A percentile compares a stretch with the other conserved stretches of the same genome.
phyloP scores from a whole-genome alignment of 2,329 filamentous ascomycete species.

The Claviceps cyperi region DNA sequence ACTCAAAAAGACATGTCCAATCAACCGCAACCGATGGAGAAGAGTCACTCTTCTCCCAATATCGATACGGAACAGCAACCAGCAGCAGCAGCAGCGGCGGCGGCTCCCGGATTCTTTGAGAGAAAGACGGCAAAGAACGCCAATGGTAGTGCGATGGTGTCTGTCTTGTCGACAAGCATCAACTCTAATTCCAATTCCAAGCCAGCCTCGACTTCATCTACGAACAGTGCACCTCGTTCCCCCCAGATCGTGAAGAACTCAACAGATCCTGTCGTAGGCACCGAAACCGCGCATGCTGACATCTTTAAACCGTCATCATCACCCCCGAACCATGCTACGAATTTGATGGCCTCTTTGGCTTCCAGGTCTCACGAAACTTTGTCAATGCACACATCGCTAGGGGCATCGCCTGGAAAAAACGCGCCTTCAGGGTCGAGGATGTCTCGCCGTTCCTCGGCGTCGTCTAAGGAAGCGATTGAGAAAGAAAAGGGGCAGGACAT shows the following conservation, averaged over 20 bases:
- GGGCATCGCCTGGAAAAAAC: conserved; percentile 15
- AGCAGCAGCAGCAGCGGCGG: conserved; percentile 16
- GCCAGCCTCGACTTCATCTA: conserved; percentile 14
- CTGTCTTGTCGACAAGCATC: conserved; percentile 32
- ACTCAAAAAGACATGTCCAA: conserved; percentile 20
- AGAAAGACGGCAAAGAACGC: conserved; percentile 29
- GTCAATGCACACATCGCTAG: conserved; percentile 29
- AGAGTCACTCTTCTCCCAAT: conserved; percentile 36
- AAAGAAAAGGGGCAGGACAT: conserved; percentile 25
- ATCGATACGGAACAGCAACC: conserved; percentile 23
- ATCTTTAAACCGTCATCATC: conserved; percentile 42
- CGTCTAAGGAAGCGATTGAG: conserved; percentile 29
- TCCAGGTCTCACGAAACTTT: conserved; percentile 43
- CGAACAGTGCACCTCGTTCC: conserved; percentile 18
- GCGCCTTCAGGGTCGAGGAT: conserved; percentile 23
- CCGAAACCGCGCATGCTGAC: conserved; percentile 53
- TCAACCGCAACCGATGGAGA: conserved; percentile 35
- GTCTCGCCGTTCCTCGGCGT: conserved; percentile 35
- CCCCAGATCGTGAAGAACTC: conserved; percentile 27
- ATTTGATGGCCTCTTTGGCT: conserved; percentile 55
- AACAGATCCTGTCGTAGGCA: conserved; percentile 50
- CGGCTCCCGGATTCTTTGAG: conserved; percentile 31
- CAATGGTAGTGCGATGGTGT: conserved; percentile 14
- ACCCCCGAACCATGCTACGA: conserved; percentile 44
- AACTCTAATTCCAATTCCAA: conserved; percentile 24